Evolutionary conservation across 139 green algal species (phyloP).

Genomic region (Spirogloea muscicola): DNA sequence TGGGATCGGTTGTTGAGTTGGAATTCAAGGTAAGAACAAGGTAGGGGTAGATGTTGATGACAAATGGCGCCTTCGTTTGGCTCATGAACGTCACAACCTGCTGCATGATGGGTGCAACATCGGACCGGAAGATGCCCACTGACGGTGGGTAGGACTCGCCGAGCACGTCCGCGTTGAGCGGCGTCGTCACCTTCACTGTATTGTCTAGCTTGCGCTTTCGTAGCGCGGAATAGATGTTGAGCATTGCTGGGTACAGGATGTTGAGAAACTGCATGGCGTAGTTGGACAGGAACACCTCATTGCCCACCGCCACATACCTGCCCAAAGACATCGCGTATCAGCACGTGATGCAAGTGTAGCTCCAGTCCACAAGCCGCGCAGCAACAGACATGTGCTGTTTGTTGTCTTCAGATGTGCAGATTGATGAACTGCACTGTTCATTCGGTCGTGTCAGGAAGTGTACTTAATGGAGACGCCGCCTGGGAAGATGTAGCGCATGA

Average conservation of each 20-base stretch:
- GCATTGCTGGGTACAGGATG: slow-evolving; percentile 10
- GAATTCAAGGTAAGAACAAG: background rate
- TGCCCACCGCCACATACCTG: slow-evolving; percentile 28
- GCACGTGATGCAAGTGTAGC: too few relatives aligned
- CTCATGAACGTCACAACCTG: background rate
- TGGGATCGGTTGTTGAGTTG: background rate
- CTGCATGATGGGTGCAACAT: background rate
- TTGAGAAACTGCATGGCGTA: background rate
- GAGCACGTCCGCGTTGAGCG: slow-evolving; percentile 18
- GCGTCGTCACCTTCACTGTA: slow-evolving; percentile 17
- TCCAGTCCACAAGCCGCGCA: too few relatives aligned
- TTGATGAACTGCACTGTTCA: background rate
- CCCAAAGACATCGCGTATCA: too few relatives aligned
- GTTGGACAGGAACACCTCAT: slow-evolving; percentile 13
- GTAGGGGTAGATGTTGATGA: slow-evolving; percentile 33
- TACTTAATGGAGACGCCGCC: slow-evolving; percentile 8
- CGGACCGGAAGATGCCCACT: background rate
- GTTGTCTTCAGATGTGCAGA: too few relatives aligned
- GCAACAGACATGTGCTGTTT: too few relatives aligned
- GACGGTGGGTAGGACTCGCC: background rate
- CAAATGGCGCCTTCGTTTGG: slow-evolving; percentile 3
- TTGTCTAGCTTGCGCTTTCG: background rate
- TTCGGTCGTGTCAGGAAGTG: background rate
- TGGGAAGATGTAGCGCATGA: slow-evolving; percentile 9
- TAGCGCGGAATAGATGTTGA: slow-evolving; percentile 14